These are phyloP conservation scores for Mycosphaerella arachidis DNA, from an alignment of 2,329 filamentous ascomycete species.

Conservation along the genomic window DNA sequence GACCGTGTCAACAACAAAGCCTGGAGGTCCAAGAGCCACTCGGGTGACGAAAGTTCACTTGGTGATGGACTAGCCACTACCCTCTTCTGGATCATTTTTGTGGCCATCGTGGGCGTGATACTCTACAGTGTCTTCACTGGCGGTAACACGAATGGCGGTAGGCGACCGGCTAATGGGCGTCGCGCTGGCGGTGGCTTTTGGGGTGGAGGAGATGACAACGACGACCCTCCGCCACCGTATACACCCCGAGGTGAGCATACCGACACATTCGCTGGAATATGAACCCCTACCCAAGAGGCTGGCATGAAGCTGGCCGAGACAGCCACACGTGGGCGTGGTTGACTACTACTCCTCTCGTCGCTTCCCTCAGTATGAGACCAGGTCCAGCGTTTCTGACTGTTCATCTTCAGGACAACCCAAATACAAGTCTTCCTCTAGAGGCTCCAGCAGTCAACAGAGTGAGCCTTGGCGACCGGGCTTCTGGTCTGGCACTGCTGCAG, in stretches of 20 bases:
- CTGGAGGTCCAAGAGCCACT: slow-evolving; percentile 4
- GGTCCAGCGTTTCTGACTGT: slow-evolving; percentile 1
- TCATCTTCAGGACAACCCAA: slow-evolving; percentile 2
- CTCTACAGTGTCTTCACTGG: slow-evolving; percentile 27
- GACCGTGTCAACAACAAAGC: slow-evolving; percentile 2
- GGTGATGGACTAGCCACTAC: slow-evolving; percentile 30
- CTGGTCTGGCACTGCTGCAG: slow-evolving; percentile 65
- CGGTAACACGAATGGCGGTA: slow-evolving; percentile 3
- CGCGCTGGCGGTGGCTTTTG: slow-evolving; percentile 42
- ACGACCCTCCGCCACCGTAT: slow-evolving; percentile 50
- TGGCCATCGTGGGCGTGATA: slow-evolving; percentile 36
- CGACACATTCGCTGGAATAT: slow-evolving; percentile 3
- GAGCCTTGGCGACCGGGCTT: slow-evolving; percentile 67
- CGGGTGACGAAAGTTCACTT: not conserved
- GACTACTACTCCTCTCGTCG: not conserved
- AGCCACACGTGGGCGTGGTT: not conserved
- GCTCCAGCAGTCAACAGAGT: slow-evolving; percentile 9
- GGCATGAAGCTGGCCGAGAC: not conserved
- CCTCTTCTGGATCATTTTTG: slow-evolving; percentile 60
- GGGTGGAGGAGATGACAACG: slow-evolving; percentile 41
- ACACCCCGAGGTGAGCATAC: slow-evolving; percentile 24
- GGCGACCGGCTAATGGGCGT: slow-evolving; percentile 13
- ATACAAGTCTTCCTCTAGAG: slow-evolving; percentile 1
- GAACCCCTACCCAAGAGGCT: not conserved
- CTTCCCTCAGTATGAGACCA: not conserved